Evolutionary conservation across 805 yeast genomes (phyloP).

Genomic region (Peterozyma xylosa): DNA sequence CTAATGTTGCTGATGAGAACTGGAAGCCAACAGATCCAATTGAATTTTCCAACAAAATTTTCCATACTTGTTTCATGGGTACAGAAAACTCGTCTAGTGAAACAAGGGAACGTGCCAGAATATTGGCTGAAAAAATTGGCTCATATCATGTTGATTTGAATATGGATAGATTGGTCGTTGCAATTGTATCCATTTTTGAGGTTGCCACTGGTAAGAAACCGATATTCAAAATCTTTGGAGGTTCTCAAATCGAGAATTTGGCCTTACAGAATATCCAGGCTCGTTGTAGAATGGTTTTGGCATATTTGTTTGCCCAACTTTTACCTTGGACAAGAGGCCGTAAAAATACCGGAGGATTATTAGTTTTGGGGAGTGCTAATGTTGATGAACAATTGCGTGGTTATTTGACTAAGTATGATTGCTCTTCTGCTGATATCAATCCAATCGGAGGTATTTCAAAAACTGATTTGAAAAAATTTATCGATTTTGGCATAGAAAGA

Average conservation of each 20-base stretch:
- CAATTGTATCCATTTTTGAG: slow-evolving; percentile 72
- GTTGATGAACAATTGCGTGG: slow-evolving; percentile 97
- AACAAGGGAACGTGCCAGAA: slow-evolving; percentile 77
- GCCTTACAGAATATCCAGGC: slow-evolving; percentile 98
- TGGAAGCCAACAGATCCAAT: slow-evolving; percentile 72
- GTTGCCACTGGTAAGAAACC: slow-evolving; percentile 89
- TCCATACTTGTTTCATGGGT: slow-evolving; percentile 94
- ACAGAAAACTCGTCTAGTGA: slow-evolving; percentile 87
- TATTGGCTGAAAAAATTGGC: slow-evolving; percentile 68
- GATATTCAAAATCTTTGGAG: slow-evolving; percentile 87
- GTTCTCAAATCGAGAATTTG: slow-evolving; percentile 82
- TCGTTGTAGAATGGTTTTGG: slow-evolving; percentile 86
- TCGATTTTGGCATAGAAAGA: slow-evolving; percentile 62
- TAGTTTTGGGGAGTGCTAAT: slow-evolving; percentile 93
- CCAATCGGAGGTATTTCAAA: slow-evolving; percentile 99
- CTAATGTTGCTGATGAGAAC: slow-evolving; percentile 39
- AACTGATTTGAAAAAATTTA: slow-evolving; percentile 82
- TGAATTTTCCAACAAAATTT: slow-evolving; percentile 68
- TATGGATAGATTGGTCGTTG: slow-evolving; percentile 76
- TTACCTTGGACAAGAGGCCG: slow-evolving; percentile 89
- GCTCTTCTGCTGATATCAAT: slow-evolving; percentile 94
- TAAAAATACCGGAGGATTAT: slow-evolving; percentile 62
- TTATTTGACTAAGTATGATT: slow-evolving; percentile 92
- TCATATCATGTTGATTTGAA: slow-evolving; percentile 87
- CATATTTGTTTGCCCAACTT: slow-evolving; percentile 88